phyloP scores from a whole-genome alignment of 1,139 yeast genomes.

The Yamadazyma songkhlaensis region DNA sequence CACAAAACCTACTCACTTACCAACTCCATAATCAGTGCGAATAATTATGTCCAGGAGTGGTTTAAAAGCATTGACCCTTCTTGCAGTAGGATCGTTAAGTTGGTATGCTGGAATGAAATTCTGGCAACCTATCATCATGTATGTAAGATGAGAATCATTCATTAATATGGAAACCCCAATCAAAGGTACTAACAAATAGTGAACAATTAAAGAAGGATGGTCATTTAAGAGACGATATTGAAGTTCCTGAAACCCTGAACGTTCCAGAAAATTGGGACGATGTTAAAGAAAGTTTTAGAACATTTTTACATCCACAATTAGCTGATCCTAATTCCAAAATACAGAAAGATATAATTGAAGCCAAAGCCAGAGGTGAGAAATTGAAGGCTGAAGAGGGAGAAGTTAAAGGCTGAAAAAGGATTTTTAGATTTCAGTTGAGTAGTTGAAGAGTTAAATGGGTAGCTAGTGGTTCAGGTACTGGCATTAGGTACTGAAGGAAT shows the following conservation, averaged over 20 bases:
- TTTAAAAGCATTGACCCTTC: conserved; percentile 22
- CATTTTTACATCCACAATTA: conserved; percentile 20
- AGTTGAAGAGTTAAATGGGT: too few relatives aligned
- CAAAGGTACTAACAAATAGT: conserved; percentile 26
- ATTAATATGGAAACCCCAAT: neutral
- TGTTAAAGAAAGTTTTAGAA: conserved; percentile 25
- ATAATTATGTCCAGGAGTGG: conserved; percentile 23
- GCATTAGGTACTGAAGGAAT: too few relatives aligned
- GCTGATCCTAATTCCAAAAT: conserved; percentile 4
- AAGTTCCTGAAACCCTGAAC: conserved; percentile 42
- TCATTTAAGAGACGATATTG: conserved; percentile 56
- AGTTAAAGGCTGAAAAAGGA: too few relatives aligned
- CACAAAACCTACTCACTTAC: too few relatives aligned
- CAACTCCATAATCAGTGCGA: conserved; percentile 2
- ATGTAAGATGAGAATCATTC: too few relatives aligned
- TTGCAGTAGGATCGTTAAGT: conserved; percentile 35
- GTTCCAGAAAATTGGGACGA: conserved; percentile 42
- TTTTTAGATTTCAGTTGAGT: too few relatives aligned
- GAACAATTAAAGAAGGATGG: conserved; percentile 71
- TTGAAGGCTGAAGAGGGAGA: too few relatives aligned
- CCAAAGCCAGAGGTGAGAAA: too few relatives aligned
- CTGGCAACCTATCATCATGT: conserved; percentile 73
- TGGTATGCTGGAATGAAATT: conserved; percentile 60
- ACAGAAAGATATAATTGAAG: neutral
- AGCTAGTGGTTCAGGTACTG: too few relatives aligned